Evolutionary conservation across 2,329 filamentous ascomycete genomes (phyloP).

Genomic region (Colletotrichum sp.): DNA sequence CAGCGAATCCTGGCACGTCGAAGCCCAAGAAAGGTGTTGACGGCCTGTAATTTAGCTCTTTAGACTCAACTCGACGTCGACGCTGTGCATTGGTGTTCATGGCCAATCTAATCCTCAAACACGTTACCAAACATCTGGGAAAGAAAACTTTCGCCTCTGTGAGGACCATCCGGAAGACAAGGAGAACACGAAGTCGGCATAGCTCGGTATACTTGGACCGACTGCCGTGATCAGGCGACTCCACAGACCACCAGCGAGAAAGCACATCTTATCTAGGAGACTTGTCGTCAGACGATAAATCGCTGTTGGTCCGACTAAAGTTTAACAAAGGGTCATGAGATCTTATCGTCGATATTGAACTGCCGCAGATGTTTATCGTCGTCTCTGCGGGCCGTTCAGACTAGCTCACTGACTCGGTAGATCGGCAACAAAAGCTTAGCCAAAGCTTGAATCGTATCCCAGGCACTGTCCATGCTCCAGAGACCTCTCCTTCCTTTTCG

Average conservation of each 20-base stretch:
- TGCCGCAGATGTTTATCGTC: not conserved
- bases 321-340: not conserved
- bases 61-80: not conserved
- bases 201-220: not conserved
- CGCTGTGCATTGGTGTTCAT: rapidly evolving
- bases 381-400: not conserved
- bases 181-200: not conserved
- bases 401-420: not conserved
- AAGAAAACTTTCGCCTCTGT: not conserved
- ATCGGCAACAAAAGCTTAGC: not conserved
- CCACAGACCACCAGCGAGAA: not conserved
- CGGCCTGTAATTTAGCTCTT: not conserved
- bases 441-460: not conserved
- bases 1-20: not conserved
- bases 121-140: not conserved
- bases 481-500: not conserved
- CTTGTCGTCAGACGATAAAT: not conserved
- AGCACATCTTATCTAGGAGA: not conserved
- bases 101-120: not conserved
- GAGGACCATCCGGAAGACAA: not conserved
- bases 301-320: not conserved
- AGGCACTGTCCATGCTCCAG: not conserved
- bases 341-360: not conserved
- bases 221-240: not conserved
- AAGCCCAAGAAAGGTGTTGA: not conserved